Percentiles rank a stretch among this genome's conserved stretches.
These are phyloP conservation scores for Parachlorella kessleri DNA, from an alignment of 139 green algal species.

Conservation along the genomic window DNA sequence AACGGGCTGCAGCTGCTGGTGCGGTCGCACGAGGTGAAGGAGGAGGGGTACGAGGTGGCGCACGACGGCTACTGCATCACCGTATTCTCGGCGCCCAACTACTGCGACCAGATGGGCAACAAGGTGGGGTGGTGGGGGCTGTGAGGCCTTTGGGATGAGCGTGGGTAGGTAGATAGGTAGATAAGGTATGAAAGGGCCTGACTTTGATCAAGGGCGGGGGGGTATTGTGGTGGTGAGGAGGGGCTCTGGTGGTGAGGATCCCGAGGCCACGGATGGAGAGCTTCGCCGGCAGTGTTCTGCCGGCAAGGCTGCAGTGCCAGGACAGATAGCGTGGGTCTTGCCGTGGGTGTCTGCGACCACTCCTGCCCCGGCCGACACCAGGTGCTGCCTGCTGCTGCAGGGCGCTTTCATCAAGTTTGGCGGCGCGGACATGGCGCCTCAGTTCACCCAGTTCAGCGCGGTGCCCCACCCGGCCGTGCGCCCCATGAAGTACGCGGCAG, in stretches of 20 bases:
- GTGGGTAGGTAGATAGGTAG: too few species aligned
- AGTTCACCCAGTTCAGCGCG: slow-evolving; percentile 92
- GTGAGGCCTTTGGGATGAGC: too few species aligned
- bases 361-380: not conserved
- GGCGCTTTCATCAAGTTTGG: slow-evolving; percentile 95
- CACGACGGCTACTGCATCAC: slow-evolving; percentile 92
- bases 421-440: slow-evolving; percentile 86
- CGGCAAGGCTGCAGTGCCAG: too few species aligned
- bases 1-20: slow-evolving; percentile 92
- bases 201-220: too few species aligned
- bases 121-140: slow-evolving; percentile 14
- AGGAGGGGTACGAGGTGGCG: slow-evolving; percentile 94
- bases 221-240: too few species aligned
- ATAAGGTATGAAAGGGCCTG: too few species aligned
- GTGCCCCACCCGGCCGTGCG: slow-evolving; percentile 90
- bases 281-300: too few species aligned
- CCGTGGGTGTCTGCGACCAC: not conserved
- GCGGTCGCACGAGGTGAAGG: slow-evolving; percentile 90
- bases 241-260: too few species aligned
- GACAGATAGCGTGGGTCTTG: too few species aligned
- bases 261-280: too few species aligned
- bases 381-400: slow-evolving; percentile 81
- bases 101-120: slow-evolving; percentile 82
- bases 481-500: slow-evolving; percentile 91
- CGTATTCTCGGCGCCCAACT: slow-evolving; percentile 98